Conservation (phyloP, 345 rosid species). For the Syzygium oleosum region DNA sequence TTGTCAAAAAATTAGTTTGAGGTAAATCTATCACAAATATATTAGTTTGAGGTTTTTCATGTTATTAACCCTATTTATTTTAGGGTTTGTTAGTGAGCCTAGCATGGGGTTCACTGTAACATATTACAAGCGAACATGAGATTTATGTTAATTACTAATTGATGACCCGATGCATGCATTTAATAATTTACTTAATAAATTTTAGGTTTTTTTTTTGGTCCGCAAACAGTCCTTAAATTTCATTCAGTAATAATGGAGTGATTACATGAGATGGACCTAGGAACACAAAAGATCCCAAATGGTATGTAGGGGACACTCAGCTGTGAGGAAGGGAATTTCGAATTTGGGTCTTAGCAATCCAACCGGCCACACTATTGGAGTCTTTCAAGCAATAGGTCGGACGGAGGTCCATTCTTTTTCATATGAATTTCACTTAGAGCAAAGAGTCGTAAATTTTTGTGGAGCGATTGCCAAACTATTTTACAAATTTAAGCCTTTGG, state of each 20-base stretch:
- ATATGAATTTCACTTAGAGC: too few species aligned
- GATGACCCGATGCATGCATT: neutral
- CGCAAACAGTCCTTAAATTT: too few species aligned
- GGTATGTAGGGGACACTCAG: neutral
- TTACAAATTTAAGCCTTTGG: too few species aligned
- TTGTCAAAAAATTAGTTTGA: too few species aligned
- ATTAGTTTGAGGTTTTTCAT: too few species aligned
- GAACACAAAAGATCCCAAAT: neutral
- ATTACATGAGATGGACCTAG: neutral
- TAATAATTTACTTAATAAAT: neutral
- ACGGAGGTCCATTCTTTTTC: too few species aligned
- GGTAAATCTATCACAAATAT: too few species aligned
- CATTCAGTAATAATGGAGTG: neutral
- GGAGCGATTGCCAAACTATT: too few species aligned
- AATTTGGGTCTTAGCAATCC: neutral
- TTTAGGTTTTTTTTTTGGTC: neutral
- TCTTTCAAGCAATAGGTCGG: too few species aligned
- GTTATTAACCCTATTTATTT: neutral
- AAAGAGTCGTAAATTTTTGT: too few species aligned
- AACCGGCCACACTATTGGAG: neutral
- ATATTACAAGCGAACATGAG: neutral
- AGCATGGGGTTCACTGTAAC: neutral
- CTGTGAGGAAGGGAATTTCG: accelerated
- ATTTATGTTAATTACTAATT: neutral
- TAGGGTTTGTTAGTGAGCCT: neutral